phyloP scores from a whole-genome alignment of 176 grass and related monocot genomes.

The Rhynchospora tenuis region DNA sequence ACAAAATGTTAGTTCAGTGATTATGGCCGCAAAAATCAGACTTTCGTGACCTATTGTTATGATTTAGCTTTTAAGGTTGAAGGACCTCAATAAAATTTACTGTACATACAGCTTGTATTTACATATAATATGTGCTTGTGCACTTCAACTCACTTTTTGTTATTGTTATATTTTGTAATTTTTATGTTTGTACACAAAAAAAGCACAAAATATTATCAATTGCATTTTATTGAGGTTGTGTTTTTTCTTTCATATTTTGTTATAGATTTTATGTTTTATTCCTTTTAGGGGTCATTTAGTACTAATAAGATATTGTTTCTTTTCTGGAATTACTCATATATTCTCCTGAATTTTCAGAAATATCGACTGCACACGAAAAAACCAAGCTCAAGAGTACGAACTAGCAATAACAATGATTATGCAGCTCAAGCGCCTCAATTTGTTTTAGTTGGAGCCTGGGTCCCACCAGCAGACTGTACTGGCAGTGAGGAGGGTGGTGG shows the following conservation, averaged over 20 bases:
- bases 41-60: neutral
- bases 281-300: neutral
- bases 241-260: neutral
- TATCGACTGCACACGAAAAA: conserved; percentile 40
- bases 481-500: conserved; percentile 4
- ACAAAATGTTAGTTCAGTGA: neutral
- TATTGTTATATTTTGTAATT: neutral
- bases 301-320: neutral
- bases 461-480: conserved; percentile 38
- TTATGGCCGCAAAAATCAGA: too few species aligned
- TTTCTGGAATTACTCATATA: neutral
- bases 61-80: neutral
- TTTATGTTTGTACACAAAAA: neutral
- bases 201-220: neutral
- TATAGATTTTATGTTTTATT: neutral
- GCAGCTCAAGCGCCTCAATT: conserved; percentile 23
- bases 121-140: neutral
- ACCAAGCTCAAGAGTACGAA: conserved; percentile 21
- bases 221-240: neutral
- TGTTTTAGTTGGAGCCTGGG: conserved; percentile 44
- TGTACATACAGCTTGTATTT: neutral
- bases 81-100: neutral
- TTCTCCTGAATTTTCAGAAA: conserved; percentile 26
- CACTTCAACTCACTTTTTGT: neutral
- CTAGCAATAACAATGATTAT: conserved; percentile 8